A percentile compares a stretch with the other conserved stretches of the same genome.
These are phyloP conservation scores for Fraxinus baroniana DNA, from an alignment of 305 asterid genomes.

Conservation along the genomic window DNA sequence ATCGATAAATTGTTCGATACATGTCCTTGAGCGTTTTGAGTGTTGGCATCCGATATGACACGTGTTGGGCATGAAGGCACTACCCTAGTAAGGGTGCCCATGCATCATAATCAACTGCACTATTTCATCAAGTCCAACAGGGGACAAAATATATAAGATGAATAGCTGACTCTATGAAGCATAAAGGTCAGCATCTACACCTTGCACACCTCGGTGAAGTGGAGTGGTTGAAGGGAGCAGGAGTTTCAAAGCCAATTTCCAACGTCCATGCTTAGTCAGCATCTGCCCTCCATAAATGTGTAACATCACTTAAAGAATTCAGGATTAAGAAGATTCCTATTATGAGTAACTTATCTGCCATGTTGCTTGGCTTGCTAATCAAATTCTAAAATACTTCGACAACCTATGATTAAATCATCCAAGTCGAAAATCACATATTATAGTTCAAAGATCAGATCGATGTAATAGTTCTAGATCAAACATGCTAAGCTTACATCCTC, in stretches of 20 bases:
- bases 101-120: background rate
- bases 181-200: background rate
- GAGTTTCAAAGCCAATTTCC: background rate
- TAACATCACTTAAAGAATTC: background rate
- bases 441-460: background rate
- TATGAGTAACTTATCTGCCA: background rate
- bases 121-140: background rate
- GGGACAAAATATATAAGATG: background rate
- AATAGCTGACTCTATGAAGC: background rate
- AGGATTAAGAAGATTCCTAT: background rate
- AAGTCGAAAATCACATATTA: background rate
- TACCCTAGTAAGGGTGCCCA: too few species aligned
- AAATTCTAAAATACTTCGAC: background rate
- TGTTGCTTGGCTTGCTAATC: background rate
- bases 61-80: too few species aligned
- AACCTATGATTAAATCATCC: background rate
- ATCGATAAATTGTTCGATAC: too few species aligned
- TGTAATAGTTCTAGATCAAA: background rate
- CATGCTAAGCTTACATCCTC: background rate
- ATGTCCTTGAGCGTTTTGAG: too few species aligned
- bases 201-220: background rate
- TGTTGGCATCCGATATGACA: too few species aligned
- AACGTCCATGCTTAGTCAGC: background rate
- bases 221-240: background rate
- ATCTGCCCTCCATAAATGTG: background rate